Percentiles rank a stretch among this genome's conserved stretches.
phyloP scores from a whole-genome alignment of 148 eudicot species.

The Gaultheria prostrata region DNA sequence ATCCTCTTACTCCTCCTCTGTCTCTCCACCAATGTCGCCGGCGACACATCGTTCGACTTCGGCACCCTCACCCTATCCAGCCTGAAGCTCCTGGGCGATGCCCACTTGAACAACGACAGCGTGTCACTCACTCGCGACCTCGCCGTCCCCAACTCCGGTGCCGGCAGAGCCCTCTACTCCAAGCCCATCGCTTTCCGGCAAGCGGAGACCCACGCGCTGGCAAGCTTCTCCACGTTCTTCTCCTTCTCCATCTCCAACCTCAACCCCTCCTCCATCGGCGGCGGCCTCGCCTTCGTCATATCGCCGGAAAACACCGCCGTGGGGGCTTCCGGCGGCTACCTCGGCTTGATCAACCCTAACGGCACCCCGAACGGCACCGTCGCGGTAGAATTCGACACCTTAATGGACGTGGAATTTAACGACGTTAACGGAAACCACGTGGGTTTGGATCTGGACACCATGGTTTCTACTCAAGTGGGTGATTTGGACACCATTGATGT shows the following conservation, averaged over 20 bases:
- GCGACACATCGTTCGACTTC: conserved; percentile 57
- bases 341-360: conserved; percentile 35
- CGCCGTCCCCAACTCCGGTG: conserved; percentile 72
- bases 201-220: conserved; percentile 17
- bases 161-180: conserved; percentile 60
- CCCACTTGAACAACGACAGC: conserved; percentile 62
- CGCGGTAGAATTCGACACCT: conserved; percentile 79
- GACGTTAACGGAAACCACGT: conserved; percentile 87
- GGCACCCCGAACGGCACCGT: conserved; percentile 41
- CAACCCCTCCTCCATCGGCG: conserved; percentile 80
- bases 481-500: conserved; percentile 55
- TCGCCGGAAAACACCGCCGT: conserved; percentile 41
- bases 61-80: conserved; percentile 56
- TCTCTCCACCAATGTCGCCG: conserved; percentile 10
- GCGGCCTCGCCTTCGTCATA: conserved; percentile 72
- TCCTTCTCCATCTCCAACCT: conserved; percentile 60
- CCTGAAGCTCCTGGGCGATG: conserved; percentile 75
- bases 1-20: background rate
- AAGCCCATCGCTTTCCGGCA: conserved; percentile 47
- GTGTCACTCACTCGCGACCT: conserved; percentile 67
- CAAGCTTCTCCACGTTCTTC: conserved; percentile 66
- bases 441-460: conserved; percentile 66
- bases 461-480: conserved; percentile 45
- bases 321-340: conserved; percentile 52
- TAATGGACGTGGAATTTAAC: conserved; percentile 69